Evolutionary conservation across 768 basidiomycete species (phyloP).

Genomic region (Leccinum rimulosum): DNA sequence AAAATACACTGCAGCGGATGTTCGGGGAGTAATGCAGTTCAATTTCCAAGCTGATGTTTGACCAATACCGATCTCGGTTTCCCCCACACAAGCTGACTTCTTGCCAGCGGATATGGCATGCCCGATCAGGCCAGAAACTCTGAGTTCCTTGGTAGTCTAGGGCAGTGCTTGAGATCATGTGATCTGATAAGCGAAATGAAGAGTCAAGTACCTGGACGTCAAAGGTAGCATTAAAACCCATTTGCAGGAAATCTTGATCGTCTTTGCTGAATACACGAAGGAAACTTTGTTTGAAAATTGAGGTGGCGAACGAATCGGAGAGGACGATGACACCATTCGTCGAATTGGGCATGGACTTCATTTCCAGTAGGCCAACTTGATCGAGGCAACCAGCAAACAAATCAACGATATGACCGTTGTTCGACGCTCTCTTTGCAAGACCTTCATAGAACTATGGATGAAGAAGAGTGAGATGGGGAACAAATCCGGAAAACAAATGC

Average conservation of each 20-base stretch:
- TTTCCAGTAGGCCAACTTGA: slow-evolving; percentile 95
- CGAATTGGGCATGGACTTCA: slow-evolving; percentile 93
- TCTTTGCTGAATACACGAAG: slow-evolving; percentile 90
- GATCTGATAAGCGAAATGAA: background rate
- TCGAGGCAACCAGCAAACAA: slow-evolving; percentile 97
- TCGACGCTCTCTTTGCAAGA: slow-evolving; percentile 87
- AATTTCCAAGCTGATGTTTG: slow-evolving; percentile 99
- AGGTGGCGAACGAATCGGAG: slow-evolving; percentile 95
- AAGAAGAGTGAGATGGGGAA: slow-evolving; percentile 2
- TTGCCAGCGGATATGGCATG: slow-evolving; percentile 97
- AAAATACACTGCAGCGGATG: slow-evolving; percentile 92
- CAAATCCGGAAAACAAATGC: background rate
- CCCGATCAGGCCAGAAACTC: slow-evolving; percentile 96
- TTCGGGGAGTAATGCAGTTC: slow-evolving; percentile 83
- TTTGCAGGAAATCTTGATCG: slow-evolving; percentile 84
- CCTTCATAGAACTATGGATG: slow-evolving; percentile 86
- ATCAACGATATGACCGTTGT: slow-evolving; percentile 94
- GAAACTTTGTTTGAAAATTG: slow-evolving; percentile 99
- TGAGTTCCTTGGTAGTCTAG: slow-evolving; percentile 97
- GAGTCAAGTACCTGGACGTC: slow-evolving; percentile 77
- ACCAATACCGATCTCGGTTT: slow-evolving; percentile 98
- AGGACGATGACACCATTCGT: slow-evolving; percentile 97
- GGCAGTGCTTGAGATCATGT: slow-evolving; percentile 3
- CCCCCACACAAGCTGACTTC: slow-evolving; percentile 94
- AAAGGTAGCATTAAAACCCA: slow-evolving; percentile 99